Evolutionary conservation across 805 yeast species (phyloP).

Genomic region (Cyberlindnera xylosilytica): DNA sequence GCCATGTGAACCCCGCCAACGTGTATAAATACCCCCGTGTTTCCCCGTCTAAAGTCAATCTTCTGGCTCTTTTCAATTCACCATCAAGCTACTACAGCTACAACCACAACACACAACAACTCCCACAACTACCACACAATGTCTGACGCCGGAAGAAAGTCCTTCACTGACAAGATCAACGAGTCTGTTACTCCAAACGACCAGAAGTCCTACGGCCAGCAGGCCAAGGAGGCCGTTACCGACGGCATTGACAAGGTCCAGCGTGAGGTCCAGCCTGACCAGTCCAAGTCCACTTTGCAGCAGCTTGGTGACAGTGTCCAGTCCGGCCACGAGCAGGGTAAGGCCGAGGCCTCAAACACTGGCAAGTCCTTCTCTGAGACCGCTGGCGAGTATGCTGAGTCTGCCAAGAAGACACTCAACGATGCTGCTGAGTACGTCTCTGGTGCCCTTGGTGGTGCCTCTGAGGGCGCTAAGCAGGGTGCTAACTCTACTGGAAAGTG

Average conservation of each 20-base stretch:
- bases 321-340: constrained; percentile 52
- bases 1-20: too few species aligned
- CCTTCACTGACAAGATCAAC: constrained; percentile 61
- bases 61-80: too few species aligned
- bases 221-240: constrained; percentile 70
- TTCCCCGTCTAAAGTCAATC: not conserved
- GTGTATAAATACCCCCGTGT: constrained; percentile 1
- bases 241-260: constrained; percentile 65
- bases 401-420: constrained; percentile 49
- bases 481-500: constrained; percentile 15
- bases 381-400: constrained; percentile 55
- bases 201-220: constrained; percentile 59
- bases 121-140: constrained; percentile 21
- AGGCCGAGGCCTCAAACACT: constrained; percentile 10
- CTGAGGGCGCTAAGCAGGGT: constrained; percentile 42
- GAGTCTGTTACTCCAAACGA: constrained; percentile 71
- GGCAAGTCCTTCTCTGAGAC: constrained; percentile 47
- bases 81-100: too few species aligned
- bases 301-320: constrained; percentile 59
- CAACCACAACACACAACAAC: too few species aligned
- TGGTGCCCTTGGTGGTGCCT: constrained; percentile 53
- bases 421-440: constrained; percentile 46
- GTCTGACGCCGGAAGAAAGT: constrained; percentile 69
- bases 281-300: constrained; percentile 68
- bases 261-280: constrained; percentile 56